Percentiles rank a stretch among this genome's conserved stretches.
Evolutionary conservation across 371 early-diverging fungal species (phyloP).

Genomic region (Circinella umbellata): DNA sequence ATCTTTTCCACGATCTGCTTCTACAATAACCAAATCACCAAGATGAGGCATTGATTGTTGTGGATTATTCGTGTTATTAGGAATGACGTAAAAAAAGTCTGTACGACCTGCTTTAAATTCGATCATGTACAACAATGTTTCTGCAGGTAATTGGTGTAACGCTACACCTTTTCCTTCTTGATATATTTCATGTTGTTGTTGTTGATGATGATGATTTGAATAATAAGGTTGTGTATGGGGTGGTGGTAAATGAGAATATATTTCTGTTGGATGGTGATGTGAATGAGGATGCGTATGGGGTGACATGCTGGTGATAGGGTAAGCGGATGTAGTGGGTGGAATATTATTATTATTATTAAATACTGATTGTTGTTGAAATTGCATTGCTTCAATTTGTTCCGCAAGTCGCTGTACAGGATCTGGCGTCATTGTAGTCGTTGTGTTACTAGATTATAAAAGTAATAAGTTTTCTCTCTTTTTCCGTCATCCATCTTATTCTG

Average conservation of each 20-base stretch:
- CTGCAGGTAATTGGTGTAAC: conserved; percentile 47
- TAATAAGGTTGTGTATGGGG: background rate
- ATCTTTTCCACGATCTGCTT: conserved; percentile 96
- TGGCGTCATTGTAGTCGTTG: background rate
- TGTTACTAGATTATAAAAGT: no score
- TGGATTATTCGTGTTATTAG: conserved; percentile 43
- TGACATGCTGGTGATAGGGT: conserved; percentile 13
- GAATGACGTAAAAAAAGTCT: conserved; percentile 74
- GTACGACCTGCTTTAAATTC: conserved; percentile 89
- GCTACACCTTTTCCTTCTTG: conserved; percentile 62
- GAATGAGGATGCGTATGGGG: background rate
- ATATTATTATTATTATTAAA: background rate
- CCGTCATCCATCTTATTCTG: no score
- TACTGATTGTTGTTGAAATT: background rate
- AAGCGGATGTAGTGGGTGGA: background rate
- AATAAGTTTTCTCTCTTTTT: no score
- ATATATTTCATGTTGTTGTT: conserved; percentile 7
- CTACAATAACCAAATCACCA: conserved; percentile 90
- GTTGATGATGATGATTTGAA: background rate
- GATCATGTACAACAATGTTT: conserved; percentile 71
- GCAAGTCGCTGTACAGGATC: conserved; percentile 1
- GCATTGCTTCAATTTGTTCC: conserved; percentile 8
- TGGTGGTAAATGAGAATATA: background rate
- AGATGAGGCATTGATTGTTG: conserved; percentile 30
- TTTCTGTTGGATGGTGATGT: background rate